Evolutionary conservation across 176 grass and related monocot genomes (phyloP), one percentile per base, ranked within the genome.

Genomic region (Eleusine indica): DNA sequence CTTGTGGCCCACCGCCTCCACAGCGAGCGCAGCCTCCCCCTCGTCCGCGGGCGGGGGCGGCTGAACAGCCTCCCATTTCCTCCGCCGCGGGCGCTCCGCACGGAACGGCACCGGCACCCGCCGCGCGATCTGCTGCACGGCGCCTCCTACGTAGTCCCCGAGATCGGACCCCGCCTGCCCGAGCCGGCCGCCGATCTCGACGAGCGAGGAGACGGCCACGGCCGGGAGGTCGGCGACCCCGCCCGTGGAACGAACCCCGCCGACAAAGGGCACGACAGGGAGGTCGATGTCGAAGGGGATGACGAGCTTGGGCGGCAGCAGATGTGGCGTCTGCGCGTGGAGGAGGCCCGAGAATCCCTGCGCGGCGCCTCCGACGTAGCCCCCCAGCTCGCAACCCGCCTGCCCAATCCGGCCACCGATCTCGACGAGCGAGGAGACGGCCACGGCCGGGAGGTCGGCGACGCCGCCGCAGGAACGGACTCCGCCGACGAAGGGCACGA

Each of bases 391-490:
- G 40, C 80, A 85, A 0, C 93, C 91, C 2, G 96, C 96, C 85
- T 98, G 93, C 1, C 96, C 96, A 47, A 98, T 84, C 17, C 96
- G 66, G 64, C 78, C 89, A 14, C 96, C 93, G 80, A 98, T 93
- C 85, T 93, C 93, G 13, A 93, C 66, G 72, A 98, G 78, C 44
- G 89, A 89, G 11, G 92, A 86, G 56, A 91, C 78, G 35, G 88
- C 89, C 5, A 67, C 86, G 15, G 90, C 86, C n/a, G 87, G 84
- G 80, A 92, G 60, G 66, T 85, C 81, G 8, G 43, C 43, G 1
- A 42, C 57, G 18, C 13, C 56, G 22, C 7, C 42, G 18, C 9
- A 22, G 19, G 35, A 40, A 49, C 80, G 68, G 18, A 30, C 54
- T 14, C 54, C 81, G 38, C 42, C 48, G 10, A 77, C 78, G 56